Evolutionary conservation across 129 eudicot genomes (phyloP).

Genomic region (Dittrichia graveolens): DNA sequence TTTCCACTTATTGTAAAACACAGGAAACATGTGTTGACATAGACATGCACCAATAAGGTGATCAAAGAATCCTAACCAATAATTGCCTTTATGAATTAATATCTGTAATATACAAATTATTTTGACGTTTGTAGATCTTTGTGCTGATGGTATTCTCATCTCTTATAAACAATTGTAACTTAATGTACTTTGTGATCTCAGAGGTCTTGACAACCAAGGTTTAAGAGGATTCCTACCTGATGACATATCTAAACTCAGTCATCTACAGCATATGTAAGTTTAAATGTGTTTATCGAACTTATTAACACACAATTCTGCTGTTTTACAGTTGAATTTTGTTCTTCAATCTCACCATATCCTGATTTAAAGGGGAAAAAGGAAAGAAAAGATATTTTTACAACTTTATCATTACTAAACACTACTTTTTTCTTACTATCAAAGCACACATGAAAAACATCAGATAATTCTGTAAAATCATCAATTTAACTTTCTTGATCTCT

Average conservation of each 20-base stretch:
- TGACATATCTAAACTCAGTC: constrained; percentile 71
- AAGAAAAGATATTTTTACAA: too few species aligned
- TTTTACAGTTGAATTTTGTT: not conserved
- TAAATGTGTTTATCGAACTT: not conserved
- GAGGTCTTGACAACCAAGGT: constrained; percentile 94
- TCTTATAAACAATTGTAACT: constrained; percentile 16
- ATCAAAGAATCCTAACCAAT: not conserved
- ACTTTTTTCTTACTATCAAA: too few species aligned
- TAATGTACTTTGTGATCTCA: constrained; percentile 37
- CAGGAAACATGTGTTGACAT: not conserved
- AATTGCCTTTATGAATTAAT: not conserved
- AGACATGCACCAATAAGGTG: not conserved
- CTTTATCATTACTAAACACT: too few species aligned
- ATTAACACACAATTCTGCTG: not conserved
- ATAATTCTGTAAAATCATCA: not conserved
- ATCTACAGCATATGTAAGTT: constrained; percentile 89
- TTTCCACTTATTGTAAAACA: too few species aligned
- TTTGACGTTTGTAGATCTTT: constrained; percentile 10
- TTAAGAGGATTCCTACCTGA: constrained; percentile 80
- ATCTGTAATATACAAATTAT: not conserved
- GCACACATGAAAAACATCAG: too few species aligned
- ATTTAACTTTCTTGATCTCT: not conserved
- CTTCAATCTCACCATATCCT: not conserved
- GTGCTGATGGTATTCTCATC: not conserved
- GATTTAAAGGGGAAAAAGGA: not conserved